These are phyloP conservation scores for Sicyos edulis DNA, from an alignment of 306 rosid genomes.

Conservation along the genomic window DNA sequence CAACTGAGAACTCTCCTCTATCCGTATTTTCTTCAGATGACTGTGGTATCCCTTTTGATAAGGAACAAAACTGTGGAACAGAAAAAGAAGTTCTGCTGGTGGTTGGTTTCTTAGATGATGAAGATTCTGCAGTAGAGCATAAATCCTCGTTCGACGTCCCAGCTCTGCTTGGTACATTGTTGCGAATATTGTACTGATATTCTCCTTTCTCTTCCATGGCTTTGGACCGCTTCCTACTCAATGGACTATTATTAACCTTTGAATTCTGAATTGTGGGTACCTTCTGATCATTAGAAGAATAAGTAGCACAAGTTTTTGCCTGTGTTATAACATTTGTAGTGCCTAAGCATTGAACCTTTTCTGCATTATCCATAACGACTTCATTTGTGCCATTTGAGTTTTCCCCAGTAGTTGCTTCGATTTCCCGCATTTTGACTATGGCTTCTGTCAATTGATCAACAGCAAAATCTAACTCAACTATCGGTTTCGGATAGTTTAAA, in stretches of 20 bases:
- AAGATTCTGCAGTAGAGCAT: conserved; percentile 78
- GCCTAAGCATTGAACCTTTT: conserved; percentile 30
- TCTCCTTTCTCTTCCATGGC: conserved; percentile 34
- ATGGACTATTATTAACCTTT: conserved; percentile 25
- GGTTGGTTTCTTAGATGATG: conserved; percentile 57
- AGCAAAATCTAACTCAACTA: conserved; percentile 66
- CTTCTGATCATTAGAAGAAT: conserved; percentile 83
- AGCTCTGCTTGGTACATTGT: conserved; percentile 18
- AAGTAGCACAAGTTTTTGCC: conserved; percentile 42
- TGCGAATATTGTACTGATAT: conserved; percentile 20
- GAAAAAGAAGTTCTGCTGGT: conserved; percentile 54
- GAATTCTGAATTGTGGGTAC: conserved; percentile 58
- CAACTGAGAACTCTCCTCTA: conserved; percentile 40
- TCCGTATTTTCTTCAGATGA: conserved; percentile 45
- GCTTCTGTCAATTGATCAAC: conserved; percentile 68
- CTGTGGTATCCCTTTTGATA: conserved; percentile 35
- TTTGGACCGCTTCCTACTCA: conserved; percentile 49
- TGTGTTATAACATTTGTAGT: conserved; percentile 37
- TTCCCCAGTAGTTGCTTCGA: conserved; percentile 52
- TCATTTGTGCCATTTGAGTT: conserved; percentile 47
- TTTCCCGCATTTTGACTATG: conserved; percentile 81
- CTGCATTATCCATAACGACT: conserved; percentile 62
- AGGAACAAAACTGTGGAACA: conserved; percentile 61
- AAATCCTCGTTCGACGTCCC: conserved; percentile 46
- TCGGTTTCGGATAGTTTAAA: conserved; percentile 67